Conservation (phyloP, 2,329 filamentous ascomycete genomes). For the Periconia digitata region DNA sequence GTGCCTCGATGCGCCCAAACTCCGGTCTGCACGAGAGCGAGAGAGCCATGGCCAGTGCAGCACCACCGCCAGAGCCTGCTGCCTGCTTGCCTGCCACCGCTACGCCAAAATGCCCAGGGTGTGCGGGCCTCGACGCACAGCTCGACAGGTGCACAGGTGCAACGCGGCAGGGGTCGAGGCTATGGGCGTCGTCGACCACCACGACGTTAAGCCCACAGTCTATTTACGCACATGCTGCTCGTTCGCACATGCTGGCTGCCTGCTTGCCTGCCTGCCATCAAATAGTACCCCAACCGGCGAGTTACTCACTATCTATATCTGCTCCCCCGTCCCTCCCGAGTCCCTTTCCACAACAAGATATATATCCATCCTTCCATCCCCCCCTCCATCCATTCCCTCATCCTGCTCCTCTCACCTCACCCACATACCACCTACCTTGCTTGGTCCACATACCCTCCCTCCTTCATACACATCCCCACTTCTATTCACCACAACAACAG, state of each 20-base stretch:
- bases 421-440: not conserved
- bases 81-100: not conserved
- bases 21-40: not conserved
- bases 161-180: constrained; percentile 6
- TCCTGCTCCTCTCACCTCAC: not conserved
- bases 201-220: constrained; percentile 1
- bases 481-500: no score
- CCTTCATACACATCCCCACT: constrained; percentile 15
- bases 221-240: constrained; percentile 5
- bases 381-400: not conserved
- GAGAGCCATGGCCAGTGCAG: not conserved
- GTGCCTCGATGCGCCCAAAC: constrained; percentile 1
- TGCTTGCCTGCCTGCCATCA: no score
- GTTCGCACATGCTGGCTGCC: constrained; percentile 5
- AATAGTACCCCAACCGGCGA: not conserved
- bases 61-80: no score
- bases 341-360: constrained; percentile 1
- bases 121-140: constrained; percentile 11
- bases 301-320: constrained; percentile 6
- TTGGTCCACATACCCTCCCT: constrained; percentile 3
- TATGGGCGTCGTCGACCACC: not conserved
- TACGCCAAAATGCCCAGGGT: not conserved
- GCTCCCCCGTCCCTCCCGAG: constrained; percentile 5
- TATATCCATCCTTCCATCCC: constrained; percentile 17
- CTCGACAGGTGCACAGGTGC: constrained; percentile 4